These are phyloP conservation scores for Fusarium anthophilum DNA, from an alignment of 2,329 filamentous ascomycete genomes.

Conservation along the genomic window DNA sequence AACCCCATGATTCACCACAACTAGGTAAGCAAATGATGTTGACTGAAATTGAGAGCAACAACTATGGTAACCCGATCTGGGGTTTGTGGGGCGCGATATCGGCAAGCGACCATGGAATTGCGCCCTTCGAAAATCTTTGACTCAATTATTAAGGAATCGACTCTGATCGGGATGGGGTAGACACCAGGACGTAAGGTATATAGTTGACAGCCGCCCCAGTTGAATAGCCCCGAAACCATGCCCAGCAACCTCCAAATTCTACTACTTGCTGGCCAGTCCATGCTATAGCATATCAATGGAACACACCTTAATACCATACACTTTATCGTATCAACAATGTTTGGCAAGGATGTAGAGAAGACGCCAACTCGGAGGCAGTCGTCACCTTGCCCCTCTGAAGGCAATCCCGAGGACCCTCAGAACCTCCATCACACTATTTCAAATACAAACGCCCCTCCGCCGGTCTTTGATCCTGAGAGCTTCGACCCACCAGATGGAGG, in stretches of 20 bases:
- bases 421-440: constrained; percentile 37
- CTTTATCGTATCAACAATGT: constrained; percentile 26
- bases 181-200: constrained; percentile 22
- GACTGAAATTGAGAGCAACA: constrained; percentile 2
- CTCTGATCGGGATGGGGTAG: background rate
- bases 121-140: constrained; percentile 22
- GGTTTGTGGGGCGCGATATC: constrained; percentile 36
- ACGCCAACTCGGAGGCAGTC: constrained; percentile 5
- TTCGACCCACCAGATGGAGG: constrained; percentile 56
- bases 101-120: constrained; percentile 16
- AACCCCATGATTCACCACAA: background rate
- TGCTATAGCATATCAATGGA: constrained; percentile 14
- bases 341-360: constrained; percentile 35
- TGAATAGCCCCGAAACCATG: background rate
- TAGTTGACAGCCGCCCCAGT: constrained; percentile 18
- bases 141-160: background rate
- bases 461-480: constrained; percentile 26
- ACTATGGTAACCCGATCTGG: constrained; percentile 12
- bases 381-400: background rate
- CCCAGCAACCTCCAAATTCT: background rate
- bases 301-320: background rate
- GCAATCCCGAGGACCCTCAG: background rate
- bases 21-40: constrained; percentile 9
- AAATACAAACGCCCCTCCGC: constrained; percentile 39
- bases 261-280: background rate